Evolutionary conservation across 1,284 basidiomycete species (phyloP).

Genomic region (Rhizopogon hawkerae): DNA sequence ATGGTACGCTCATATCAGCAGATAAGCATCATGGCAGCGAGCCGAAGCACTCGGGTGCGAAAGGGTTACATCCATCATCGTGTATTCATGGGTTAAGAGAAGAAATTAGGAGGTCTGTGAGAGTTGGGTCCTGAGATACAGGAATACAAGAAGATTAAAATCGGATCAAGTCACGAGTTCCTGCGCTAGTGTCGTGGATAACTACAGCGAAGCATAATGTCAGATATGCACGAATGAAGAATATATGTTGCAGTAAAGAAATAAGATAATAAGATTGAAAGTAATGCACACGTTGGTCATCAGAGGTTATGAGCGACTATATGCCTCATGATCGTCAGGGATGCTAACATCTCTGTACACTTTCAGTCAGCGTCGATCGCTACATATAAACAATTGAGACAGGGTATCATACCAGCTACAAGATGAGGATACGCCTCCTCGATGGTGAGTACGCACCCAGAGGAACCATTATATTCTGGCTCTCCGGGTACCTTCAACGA

Average conservation of each 20-base stretch:
- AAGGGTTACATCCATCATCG: not conserved
- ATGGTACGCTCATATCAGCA: not conserved
- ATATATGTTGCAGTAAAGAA: not conserved
- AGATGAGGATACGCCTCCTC: constrained; percentile 50
- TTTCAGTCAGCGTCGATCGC: constrained; percentile 5
- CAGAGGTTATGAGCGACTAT: constrained; percentile 44
- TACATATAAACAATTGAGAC: not conserved
- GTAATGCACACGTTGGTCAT: constrained; percentile 7
- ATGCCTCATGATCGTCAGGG: constrained; percentile 58
- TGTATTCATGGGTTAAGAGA: not conserved
- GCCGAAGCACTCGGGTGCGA: not conserved
- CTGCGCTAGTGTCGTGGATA: not conserved
- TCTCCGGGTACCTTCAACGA: constrained; percentile 47
- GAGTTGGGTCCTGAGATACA: not conserved
- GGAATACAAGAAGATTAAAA: not conserved
- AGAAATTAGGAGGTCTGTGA: not conserved
- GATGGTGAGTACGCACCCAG: constrained; percentile 54
- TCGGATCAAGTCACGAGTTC: not conserved
- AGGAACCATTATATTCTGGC: constrained; percentile 44
- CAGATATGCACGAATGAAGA: not conserved
- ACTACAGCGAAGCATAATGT: not conserved
- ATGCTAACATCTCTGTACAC: constrained; percentile 47
- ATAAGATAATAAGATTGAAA: not conserved
- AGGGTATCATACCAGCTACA: constrained; percentile 35
- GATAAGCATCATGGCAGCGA: not conserved